phyloP scores from a whole-genome alignment of 2,329 filamentous ascomycete species.

The Arthrinium phaeospermum region DNA sequence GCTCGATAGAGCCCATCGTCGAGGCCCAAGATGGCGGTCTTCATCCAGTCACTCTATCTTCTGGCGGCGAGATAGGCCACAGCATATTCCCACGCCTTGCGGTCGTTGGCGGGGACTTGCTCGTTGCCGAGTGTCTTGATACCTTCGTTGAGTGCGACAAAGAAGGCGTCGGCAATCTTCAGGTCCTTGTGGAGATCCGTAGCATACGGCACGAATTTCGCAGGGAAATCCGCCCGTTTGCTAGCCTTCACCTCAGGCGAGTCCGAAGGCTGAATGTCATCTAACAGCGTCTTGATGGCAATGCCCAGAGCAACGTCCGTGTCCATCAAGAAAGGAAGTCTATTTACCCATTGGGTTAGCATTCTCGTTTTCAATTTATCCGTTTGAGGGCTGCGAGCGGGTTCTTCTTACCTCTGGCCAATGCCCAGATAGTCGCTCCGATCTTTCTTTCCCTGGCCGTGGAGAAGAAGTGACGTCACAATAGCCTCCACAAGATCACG shows the following conservation, averaged over 20 bases:
- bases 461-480: slow-evolving; percentile 79
- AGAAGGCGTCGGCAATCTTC: slow-evolving; percentile 61
- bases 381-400: background rate
- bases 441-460: slow-evolving; percentile 76
- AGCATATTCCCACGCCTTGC: slow-evolving; percentile 60
- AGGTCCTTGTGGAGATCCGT: slow-evolving; percentile 65
- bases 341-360: slow-evolving; percentile 37
- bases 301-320: slow-evolving; percentile 80
- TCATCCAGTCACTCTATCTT: slow-evolving; percentile 29
- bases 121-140: slow-evolving; percentile 58
- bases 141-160: slow-evolving; percentile 62
- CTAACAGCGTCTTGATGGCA: slow-evolving; percentile 79
- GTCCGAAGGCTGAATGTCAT: slow-evolving; percentile 69
- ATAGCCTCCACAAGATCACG: slow-evolving; percentile 86
- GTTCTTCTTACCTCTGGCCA: slow-evolving; percentile 67
- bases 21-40: background rate
- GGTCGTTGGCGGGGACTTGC: slow-evolving; percentile 53
- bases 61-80: slow-evolving; percentile 55
- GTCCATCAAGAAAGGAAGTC: slow-evolving; percentile 71
- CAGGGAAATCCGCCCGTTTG: slow-evolving; percentile 57
- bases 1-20: background rate
- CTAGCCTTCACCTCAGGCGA: slow-evolving; percentile 51
- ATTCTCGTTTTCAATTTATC: background rate
- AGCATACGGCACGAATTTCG: slow-evolving; percentile 62
- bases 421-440: slow-evolving; percentile 71